These are phyloP conservation scores for Aureobasidium melanogenum DNA, from an alignment of 2,329 filamentous ascomycete genomes.

Conservation along the genomic window DNA sequence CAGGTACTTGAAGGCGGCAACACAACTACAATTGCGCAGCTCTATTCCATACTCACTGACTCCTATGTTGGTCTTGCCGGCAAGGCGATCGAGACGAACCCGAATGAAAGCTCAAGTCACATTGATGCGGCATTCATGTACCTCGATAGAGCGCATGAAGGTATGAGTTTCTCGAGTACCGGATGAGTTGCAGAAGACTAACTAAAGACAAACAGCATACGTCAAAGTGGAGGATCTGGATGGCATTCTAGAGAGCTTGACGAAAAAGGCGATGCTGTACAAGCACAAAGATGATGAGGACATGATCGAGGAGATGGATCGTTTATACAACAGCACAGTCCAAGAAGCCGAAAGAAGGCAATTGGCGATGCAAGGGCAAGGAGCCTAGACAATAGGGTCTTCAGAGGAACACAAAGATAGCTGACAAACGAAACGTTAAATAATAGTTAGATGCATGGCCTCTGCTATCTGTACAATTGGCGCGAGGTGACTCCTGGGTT, in stretches of 20 bases:
- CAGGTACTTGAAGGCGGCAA: slow-evolving; percentile 63
- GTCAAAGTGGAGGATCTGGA: slow-evolving; percentile 57
- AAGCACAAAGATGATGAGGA: slow-evolving; percentile 13
- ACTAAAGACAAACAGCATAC: slow-evolving; percentile 39
- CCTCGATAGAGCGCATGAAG: slow-evolving; percentile 24
- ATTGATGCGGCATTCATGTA: slow-evolving; percentile 21
- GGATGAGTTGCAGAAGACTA: background rate
- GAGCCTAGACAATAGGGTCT: background rate
- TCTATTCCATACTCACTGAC: slow-evolving; percentile 66
- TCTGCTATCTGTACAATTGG: slow-evolving; percentile 11
- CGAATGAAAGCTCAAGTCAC: slow-evolving; percentile 18
- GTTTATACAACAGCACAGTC: slow-evolving; percentile 11
- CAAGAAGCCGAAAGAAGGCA: slow-evolving; percentile 12
- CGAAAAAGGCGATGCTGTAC: slow-evolving; percentile 56
- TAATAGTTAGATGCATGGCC: slow-evolving; percentile 9
- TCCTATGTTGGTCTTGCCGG: slow-evolving; percentile 72
- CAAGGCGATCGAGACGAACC: slow-evolving; percentile 27
- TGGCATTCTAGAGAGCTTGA: slow-evolving; percentile 70
- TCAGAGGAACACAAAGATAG: background rate
- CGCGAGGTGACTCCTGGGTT: slow-evolving; percentile 9
- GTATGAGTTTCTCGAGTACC: slow-evolving; percentile 19
- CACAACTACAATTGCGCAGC: slow-evolving; percentile 50
- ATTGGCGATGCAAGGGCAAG: slow-evolving; percentile 3
- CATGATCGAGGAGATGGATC: slow-evolving; percentile 15
- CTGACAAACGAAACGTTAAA: slow-evolving; percentile 7